Base-by-base conservation (phyloP, 495 filamentous ascomycete species). In the Hypoxylon fragiforme region DNA sequence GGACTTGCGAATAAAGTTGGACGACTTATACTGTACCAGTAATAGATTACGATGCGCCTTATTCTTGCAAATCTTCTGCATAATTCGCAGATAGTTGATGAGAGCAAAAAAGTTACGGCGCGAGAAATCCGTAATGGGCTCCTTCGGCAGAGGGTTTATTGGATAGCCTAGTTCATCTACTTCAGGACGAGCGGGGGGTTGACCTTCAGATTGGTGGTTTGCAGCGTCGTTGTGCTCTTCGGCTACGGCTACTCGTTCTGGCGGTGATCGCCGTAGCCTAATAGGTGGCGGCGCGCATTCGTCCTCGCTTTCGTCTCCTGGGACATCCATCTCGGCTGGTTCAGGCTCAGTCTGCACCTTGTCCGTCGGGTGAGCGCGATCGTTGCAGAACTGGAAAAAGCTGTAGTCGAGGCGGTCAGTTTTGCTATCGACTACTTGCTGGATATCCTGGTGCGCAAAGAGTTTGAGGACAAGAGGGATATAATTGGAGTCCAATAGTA, bases 21-120 rank as follows among this genome's bases (percentile, higher is more conserved):
- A 89, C 6, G 85, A 89, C 71, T 97, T 97, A 77, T 96, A 97
- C 55, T 94, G 88, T 9, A 97, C 90, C 31, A 98, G 85, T 2
- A 97, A 77, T 7, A 97, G 78, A 65, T 95, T 95, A 39, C 94
- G 88, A 69, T 98, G 94, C 2, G 91, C 88, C 69, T 97, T 96
- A 68, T 86, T 77, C 57, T 95, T 94, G 68, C 91, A 95, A 50
- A 97, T 88, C 70, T 98, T 98, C 67, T 97, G 94, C 82, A 97
- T 88, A 45, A 96, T 82, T 57, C 95, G 91, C 13, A 98, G 80
- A 72, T 91, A 88, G 71, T 94, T 97, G 78, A 97, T 96, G 43
- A 84, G 80, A 5, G 89, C 85, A 78, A 92, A 95, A 79, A 97
- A 95, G 73, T 92, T 92, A 57, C 95, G 88, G 71, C 90, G 91